phyloP scores from a whole-genome alignment of 2,329 filamentous ascomycete genomes.

The Hirsutella minnesotensis region DNA sequence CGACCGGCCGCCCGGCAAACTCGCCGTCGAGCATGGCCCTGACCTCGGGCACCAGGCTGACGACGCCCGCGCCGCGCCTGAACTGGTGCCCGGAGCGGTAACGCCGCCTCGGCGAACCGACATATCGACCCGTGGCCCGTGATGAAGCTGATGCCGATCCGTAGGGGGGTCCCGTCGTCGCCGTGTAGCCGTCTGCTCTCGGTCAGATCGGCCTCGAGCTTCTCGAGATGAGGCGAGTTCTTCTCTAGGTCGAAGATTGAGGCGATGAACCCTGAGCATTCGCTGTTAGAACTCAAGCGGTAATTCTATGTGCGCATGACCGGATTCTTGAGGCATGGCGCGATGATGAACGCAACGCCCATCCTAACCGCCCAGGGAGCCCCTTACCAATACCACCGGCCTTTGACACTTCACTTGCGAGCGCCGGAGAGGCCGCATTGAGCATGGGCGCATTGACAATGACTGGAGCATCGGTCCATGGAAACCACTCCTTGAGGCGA shows the following conservation, averaged over 20 bases:
- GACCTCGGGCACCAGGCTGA: constrained; percentile 47
- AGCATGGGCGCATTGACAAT: constrained; percentile 26
- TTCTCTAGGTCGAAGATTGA: constrained; percentile 17
- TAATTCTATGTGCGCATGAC: too few relatives aligned
- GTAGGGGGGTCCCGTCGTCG: constrained; percentile 30
- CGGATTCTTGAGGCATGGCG: too few relatives aligned
- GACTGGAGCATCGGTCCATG: constrained; percentile 17
- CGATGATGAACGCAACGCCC: not conserved
- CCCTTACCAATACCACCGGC: constrained; percentile 24
- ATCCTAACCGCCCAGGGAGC: not conserved
- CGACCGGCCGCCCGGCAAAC: constrained; percentile 20
- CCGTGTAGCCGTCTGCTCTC: constrained; percentile 14
- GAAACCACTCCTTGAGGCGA: constrained; percentile 15
- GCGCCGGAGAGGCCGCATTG: constrained; percentile 16
- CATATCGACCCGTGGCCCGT: constrained; percentile 34
- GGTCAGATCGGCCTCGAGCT: constrained; percentile 19
- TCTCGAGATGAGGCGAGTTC: constrained; percentile 17
- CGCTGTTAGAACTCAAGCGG: too few relatives aligned
- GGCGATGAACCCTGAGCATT: constrained; percentile 18
- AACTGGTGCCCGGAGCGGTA: constrained; percentile 49
- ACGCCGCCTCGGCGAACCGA: constrained; percentile 27
- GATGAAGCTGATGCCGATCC: constrained; percentile 45
- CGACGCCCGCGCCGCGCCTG: constrained; percentile 37
- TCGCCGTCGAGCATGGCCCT: constrained; percentile 29
- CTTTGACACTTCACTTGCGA: constrained; percentile 25